These are phyloP conservation scores for Ajuga reptans DNA, from an alignment of 305 asterid genomes.

Conservation along the genomic window DNA sequence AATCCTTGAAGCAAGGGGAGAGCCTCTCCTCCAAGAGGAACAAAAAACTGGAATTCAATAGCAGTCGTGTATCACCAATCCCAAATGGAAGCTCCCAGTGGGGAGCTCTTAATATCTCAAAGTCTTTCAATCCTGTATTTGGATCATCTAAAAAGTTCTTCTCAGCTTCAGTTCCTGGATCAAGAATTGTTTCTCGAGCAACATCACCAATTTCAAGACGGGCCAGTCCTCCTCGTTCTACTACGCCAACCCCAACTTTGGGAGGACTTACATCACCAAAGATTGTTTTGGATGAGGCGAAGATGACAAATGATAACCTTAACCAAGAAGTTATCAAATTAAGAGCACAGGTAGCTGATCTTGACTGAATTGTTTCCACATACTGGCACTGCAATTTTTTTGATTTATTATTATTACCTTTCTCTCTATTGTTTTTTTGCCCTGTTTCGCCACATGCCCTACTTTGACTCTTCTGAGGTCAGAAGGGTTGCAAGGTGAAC, in stretches of 20 bases:
- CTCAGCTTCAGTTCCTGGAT: constrained; percentile 81
- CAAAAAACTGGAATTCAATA: constrained; percentile 46
- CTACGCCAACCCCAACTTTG: constrained; percentile 55
- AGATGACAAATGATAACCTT: constrained; percentile 35
- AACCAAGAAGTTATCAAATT: constrained; percentile 49
- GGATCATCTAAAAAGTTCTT: constrained; percentile 61
- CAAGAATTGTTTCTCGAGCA: constrained; percentile 77
- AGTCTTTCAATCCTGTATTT: constrained; percentile 58
- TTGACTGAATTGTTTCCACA: constrained; percentile 3
- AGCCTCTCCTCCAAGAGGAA: constrained; percentile 39
- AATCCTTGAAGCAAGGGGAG: constrained; percentile 44
- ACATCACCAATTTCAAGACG: constrained; percentile 71
- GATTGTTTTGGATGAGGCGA: constrained; percentile 42
- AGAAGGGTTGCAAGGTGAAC: constrained; percentile 7
- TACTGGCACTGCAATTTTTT: not conserved
- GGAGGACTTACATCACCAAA: constrained; percentile 60
- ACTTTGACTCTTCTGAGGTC: not conserved
- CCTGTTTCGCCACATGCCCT: not conserved
- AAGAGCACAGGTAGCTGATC: constrained; percentile 47
- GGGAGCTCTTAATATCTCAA: constrained; percentile 57
- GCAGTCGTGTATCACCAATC: constrained; percentile 62
- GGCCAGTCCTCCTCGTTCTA: constrained; percentile 56
- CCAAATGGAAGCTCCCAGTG: constrained; percentile 58
- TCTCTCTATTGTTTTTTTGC: not conserved
- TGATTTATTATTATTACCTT: not conserved